A percentile compares a stretch with the other conserved stretches of the same genome.
phyloP scores from a whole-genome alignment of 78 protist species.

The Anaeramoeba ignava region DNA sequence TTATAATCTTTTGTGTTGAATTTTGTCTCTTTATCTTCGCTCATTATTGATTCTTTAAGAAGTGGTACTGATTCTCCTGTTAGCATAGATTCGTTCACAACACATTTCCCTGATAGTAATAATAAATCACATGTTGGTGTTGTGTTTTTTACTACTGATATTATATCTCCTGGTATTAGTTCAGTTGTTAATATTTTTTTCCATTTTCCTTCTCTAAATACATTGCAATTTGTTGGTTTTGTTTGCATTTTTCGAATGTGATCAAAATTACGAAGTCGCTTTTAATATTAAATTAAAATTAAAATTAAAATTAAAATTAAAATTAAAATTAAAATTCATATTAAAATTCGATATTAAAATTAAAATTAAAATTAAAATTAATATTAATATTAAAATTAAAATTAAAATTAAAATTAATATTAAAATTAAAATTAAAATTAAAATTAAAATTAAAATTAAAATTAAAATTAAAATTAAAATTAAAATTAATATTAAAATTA shows the following conservation, averaged over 20 bases:
- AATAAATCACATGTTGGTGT: constrained; percentile 62
- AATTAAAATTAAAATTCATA: no score
- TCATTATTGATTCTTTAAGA: constrained; percentile 21
- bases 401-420: no score
- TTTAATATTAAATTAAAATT: no score
- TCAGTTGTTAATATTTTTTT: neutral
- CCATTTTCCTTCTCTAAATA: constrained; percentile 8
- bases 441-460: no score
- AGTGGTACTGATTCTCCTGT: constrained; percentile 93
- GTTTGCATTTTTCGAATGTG: neutral
- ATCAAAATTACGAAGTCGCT: neutral
- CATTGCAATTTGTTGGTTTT: neutral
- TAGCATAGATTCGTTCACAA: constrained; percentile 92
- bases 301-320: no score
- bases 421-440: no score
- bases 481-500: no score
- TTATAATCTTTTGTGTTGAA: constrained; percentile 27
- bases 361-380: no score
- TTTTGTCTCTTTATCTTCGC: neutral
- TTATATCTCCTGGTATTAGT: constrained; percentile 15
- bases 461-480: no score
- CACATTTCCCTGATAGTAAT: constrained; percentile 71
- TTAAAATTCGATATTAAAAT: no score
- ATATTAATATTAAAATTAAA: no score
- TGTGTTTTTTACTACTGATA: neutral